phyloP scores from a whole-genome alignment of 805 yeast species.

The Brettanomyces anomalus region DNA sequence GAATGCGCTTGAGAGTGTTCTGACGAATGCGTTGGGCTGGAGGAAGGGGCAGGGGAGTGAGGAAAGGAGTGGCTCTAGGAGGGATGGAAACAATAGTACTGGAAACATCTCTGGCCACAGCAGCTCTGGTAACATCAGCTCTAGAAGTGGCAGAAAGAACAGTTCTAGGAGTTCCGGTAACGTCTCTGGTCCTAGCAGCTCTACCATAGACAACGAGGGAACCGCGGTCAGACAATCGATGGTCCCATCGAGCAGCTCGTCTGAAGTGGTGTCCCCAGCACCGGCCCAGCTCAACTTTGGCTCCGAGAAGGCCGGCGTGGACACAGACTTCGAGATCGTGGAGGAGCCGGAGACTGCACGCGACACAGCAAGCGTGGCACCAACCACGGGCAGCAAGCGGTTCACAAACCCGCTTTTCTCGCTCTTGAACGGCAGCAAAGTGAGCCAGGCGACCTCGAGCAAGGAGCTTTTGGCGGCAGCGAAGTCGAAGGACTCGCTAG shows the following conservation, averaged over 20 bases:
- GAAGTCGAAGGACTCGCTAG: too few relatives aligned
- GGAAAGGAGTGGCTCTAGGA: too few relatives aligned
- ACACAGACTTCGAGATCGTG: conserved; percentile 2
- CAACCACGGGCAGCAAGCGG: background rate
- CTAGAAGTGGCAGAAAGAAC: background rate
- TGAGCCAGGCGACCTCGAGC: background rate
- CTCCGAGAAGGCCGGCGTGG: conserved; percentile 15
- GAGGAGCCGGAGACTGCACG: background rate
- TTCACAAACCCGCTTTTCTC: conserved; percentile 2
- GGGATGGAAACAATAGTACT: too few relatives aligned
- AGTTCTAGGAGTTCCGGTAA: background rate
- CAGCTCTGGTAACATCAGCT: too few relatives aligned
- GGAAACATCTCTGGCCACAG: too few relatives aligned
- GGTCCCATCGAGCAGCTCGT: too few relatives aligned
- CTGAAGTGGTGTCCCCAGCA: too few relatives aligned
- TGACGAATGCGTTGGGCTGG: conserved; percentile 2
- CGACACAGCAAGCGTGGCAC: too few relatives aligned
- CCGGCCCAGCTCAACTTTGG: conserved; percentile 7
- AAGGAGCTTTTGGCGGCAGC: background rate
- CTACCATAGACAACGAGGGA: too few relatives aligned
- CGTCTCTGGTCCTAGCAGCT: background rate
- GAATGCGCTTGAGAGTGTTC: conserved; percentile 2
- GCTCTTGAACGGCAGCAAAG: too few relatives aligned
- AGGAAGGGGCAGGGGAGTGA: background rate
- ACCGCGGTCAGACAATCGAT: too few relatives aligned